Evolutionary conservation across 331 rosid species (phyloP).

Genomic region (Quercus phellos): DNA sequence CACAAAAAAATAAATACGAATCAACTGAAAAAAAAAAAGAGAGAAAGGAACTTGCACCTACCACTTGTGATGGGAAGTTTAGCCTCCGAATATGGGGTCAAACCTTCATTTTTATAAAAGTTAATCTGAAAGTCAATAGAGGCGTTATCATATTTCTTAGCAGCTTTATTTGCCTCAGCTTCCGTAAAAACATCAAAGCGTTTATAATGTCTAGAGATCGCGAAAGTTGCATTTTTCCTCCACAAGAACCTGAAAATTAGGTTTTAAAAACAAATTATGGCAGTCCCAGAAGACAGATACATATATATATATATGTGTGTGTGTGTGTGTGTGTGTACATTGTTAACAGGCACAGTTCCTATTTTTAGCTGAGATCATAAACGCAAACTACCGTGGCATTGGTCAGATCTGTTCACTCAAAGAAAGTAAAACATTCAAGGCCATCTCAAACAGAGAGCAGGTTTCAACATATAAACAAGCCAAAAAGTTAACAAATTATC

Average conservation of each 20-base stretch:
- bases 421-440: neutral
- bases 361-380: constrained; percentile 8
- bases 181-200: constrained; percentile 84
- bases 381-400: constrained; percentile 1
- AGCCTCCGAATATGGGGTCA: constrained; percentile 76
- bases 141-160: constrained; percentile 70
- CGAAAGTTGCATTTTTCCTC: constrained; percentile 91
- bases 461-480: neutral
- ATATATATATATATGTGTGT: neutral
- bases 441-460: neutral
- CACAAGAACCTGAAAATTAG: constrained; percentile 66
- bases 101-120: constrained; percentile 78
- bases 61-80: constrained; percentile 95
- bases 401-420: neutral
- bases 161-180: constrained; percentile 97
- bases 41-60: constrained; percentile 28
- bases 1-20: neutral
- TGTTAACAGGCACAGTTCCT: neutral
- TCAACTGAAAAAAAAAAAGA: neutral
- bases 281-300: neutral
- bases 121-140: constrained; percentile 81
- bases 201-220: constrained; percentile 87
- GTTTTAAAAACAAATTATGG: constrained; percentile 12
- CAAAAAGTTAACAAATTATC: neutral
- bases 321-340: neutral